A percentile compares a stretch with the other conserved stretches of the same genome.
Conservation (phyloP, 768 basidiomycete species). For the Amanita jacksonii region DNA sequence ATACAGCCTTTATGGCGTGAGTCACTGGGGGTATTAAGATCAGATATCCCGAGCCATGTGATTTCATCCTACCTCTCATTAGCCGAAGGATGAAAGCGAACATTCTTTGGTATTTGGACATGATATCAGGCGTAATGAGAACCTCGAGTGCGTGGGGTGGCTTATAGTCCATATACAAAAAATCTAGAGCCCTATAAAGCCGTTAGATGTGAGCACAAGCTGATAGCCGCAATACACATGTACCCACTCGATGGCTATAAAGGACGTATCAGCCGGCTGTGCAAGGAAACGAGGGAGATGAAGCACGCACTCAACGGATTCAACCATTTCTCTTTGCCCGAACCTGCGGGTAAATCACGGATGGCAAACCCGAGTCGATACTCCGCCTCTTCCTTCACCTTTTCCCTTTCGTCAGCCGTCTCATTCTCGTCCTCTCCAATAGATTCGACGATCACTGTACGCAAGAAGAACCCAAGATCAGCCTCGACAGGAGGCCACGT, state of each 20-base stretch:
- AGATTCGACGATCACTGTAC: constrained; percentile 81
- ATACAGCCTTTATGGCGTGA: constrained; percentile 53
- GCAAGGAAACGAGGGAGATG: constrained; percentile 5
- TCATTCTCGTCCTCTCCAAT: constrained; percentile 32
- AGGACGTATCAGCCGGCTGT: constrained; percentile 19
- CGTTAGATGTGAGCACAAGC: constrained; percentile 8
- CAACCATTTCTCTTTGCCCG: constrained; percentile 67
- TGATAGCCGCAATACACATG: background rate
- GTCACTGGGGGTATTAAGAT: constrained; percentile 38
- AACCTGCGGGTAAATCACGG: constrained; percentile 55
- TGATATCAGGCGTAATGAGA: constrained; percentile 57
- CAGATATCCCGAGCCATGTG: background rate
- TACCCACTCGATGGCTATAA: constrained; percentile 34
- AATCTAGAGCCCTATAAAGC: constrained; percentile 65
- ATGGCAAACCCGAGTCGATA: constrained; percentile 80
- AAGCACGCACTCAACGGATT: constrained; percentile 67
- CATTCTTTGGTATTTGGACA: constrained; percentile 82
- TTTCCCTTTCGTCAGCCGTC: constrained; percentile 14
- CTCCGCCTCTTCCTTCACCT: constrained; percentile 52
- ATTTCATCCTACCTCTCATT: constrained; percentile 48
- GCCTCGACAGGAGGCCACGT: constrained; percentile 85
- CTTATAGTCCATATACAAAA: constrained; percentile 84
- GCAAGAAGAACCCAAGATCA: constrained; percentile 73
- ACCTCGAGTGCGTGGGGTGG: constrained; percentile 72
- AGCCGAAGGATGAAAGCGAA: constrained; percentile 75